These are phyloP conservation scores for Lasiodiplodia gonubiensis DNA, from an alignment of 2,329 filamentous ascomycete genomes.

Conservation along the genomic window DNA sequence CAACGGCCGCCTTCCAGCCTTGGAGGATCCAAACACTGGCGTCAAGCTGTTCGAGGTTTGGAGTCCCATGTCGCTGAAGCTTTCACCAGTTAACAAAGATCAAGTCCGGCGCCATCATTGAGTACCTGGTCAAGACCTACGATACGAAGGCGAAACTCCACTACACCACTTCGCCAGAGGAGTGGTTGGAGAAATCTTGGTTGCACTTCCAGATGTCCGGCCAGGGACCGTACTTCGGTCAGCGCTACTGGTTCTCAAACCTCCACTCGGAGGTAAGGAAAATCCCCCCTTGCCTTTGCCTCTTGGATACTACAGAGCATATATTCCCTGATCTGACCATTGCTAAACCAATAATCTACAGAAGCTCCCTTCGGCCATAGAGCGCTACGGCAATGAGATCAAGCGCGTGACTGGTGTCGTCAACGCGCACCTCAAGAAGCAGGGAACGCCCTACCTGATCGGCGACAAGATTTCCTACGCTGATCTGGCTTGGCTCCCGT, in stretches of 20 bases:
- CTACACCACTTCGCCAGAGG: slow-evolving; percentile 44
- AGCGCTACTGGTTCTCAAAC: slow-evolving; percentile 44
- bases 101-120: slow-evolving; percentile 51
- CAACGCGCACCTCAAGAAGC: slow-evolving; percentile 45
- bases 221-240: slow-evolving; percentile 55
- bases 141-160: slow-evolving; percentile 49
- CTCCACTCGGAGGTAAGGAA: slow-evolving; percentile 48
- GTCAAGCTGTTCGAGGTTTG: slow-evolving; percentile 46
- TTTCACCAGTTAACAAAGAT: neutral
- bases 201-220: slow-evolving; percentile 53
- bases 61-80: neutral
- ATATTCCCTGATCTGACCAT: neutral
- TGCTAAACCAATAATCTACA: slow-evolving; percentile 29
- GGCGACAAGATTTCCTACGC: slow-evolving; percentile 52
- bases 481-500: slow-evolving; percentile 50
- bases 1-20: slow-evolving; percentile 50
- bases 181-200: slow-evolving; percentile 51
- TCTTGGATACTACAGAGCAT: neutral
- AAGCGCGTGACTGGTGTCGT: slow-evolving; percentile 53
- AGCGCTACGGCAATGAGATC: slow-evolving; percentile 53
- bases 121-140: slow-evolving; percentile 53
- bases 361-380: slow-evolving; percentile 48
- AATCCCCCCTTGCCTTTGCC: neutral
- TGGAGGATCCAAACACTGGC: slow-evolving; percentile 53
- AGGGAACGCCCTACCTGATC: slow-evolving; percentile 47